These are phyloP conservation scores for Kwoniella mangroviensis DNA, from an alignment of 768 basidiomycete species.

Conservation along the genomic window DNA sequence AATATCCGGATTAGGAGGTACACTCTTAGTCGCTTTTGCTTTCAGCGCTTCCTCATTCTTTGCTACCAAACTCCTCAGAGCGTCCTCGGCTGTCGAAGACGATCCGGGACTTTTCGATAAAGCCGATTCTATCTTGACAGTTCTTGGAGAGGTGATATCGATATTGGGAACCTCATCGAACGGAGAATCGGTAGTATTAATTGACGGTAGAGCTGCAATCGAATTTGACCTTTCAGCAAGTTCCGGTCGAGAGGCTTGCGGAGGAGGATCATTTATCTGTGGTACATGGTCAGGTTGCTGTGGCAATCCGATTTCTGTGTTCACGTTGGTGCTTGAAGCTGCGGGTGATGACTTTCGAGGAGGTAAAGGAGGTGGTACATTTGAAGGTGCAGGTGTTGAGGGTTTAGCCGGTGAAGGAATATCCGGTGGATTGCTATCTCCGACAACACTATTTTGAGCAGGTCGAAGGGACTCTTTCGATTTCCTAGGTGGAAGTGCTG, in stretches of 20 bases:
- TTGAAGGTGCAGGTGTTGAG: neutral
- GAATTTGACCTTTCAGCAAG: slow-evolving; percentile 1
- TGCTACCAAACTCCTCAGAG: slow-evolving; percentile 29
- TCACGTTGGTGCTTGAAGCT: neutral
- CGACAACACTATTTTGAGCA: neutral
- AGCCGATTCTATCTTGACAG: neutral
- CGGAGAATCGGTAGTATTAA: neutral
- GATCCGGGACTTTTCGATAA: slow-evolving; percentile 5
- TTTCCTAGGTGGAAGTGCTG: slow-evolving; percentile 7
- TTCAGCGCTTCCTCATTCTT: slow-evolving; percentile 26
- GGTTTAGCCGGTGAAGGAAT: slow-evolving; percentile 10
- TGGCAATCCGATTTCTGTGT: neutral
- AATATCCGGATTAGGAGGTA: slow-evolving; percentile 1
- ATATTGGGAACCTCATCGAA: neutral
- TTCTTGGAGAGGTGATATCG: slow-evolving; percentile 2
- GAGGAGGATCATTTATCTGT: no score
- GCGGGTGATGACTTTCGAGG: slow-evolving; percentile 5
- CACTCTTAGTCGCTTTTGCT: slow-evolving; percentile 6
- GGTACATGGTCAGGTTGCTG: neutral
- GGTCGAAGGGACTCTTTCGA: slow-evolving; percentile 4
- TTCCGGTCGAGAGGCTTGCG: neutral
- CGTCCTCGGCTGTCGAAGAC: slow-evolving; percentile 31
- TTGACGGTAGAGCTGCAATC: neutral
- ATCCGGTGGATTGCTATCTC: slow-evolving; percentile 7
- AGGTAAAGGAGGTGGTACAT: slow-evolving; percentile 16